Base-by-base conservation (phyloP, 805 yeast genomes). In the Diddensiella caesifluorescens region DNA sequence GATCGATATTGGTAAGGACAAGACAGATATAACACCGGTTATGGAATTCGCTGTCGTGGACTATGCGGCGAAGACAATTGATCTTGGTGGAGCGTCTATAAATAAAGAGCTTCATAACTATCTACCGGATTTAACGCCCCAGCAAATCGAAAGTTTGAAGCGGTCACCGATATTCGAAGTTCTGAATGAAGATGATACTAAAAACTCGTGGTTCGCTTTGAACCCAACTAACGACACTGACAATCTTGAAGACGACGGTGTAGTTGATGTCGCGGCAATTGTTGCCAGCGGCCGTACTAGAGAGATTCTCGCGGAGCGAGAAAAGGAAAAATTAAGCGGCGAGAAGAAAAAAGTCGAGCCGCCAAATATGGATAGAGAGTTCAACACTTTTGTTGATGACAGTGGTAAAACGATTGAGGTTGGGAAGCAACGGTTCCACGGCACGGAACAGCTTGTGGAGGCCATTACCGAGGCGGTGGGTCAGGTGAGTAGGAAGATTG, bases 371-470 rank as follows among this genome's bases (percentile, higher is more conserved):
- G 90, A 86, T 55, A 60, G 80, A 45, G 90, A 83, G 53, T 71
- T 66, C n/a, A 89, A 88, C 60, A 59, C 70, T 4, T 90, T 89
- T 57, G 58, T 68, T 22, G 95, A 84, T 61, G 61, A 71, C 6
- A 55, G 62, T 3, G 83, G 85, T 3, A 66, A 72, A 37, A 65
- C 65, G 41, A 58, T 83, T n/a, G 67, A 67, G 5, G 77, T 90
- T n/a, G 97, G 97, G 2, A 83, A 80, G 46, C 95, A 88, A 65
- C 71, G 97, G 53, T 90, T 90, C 62, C 80, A 75, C 58, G 97
- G 97, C 1, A 68, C 83, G 27, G 77, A 73, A 35, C 69, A 64
- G 18, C 69, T 90, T 40, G 70, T 90, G 25, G 67, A 63, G 3
- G 56, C 58, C 18, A 69, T 90, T 16, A 71, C 83, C 3, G 65